These are phyloP conservation scores for Myxozyma lipomycoides DNA, from an alignment of 805 yeast species.

Conservation along the genomic window DNA sequence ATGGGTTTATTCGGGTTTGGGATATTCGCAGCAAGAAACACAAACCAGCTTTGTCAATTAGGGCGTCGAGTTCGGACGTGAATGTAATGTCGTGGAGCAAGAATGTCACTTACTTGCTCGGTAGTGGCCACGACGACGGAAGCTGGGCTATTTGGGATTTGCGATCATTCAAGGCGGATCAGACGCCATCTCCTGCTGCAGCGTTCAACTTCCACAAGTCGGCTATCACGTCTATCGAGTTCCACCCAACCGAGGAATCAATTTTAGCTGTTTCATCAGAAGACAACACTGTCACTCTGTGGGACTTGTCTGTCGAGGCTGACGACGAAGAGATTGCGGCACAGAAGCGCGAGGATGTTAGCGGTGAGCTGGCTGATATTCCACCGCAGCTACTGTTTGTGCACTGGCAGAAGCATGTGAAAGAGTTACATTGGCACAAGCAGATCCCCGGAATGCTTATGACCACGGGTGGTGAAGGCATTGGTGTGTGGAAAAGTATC, in stretches of 20 bases:
- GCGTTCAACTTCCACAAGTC: slow-evolving; percentile 92
- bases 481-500: slow-evolving; percentile 93
- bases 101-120: slow-evolving; percentile 78
- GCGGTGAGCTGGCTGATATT: slow-evolving; percentile 69
- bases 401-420: slow-evolving; percentile 97
- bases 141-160: slow-evolving; percentile 98
- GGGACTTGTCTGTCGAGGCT: slow-evolving; percentile 99
- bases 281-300: slow-evolving; percentile 92
- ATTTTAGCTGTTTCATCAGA: slow-evolving; percentile 93
- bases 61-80: slow-evolving; percentile 77
- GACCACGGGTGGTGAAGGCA: slow-evolving; percentile 92
- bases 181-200: slow-evolving; percentile 76
- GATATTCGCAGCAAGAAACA: slow-evolving; percentile 92
- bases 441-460: slow-evolving; percentile 95
- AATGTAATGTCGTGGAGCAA: slow-evolving; percentile 95
- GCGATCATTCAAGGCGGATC: slow-evolving; percentile 66
- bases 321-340: slow-evolving; percentile 94
- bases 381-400: slow-evolving; percentile 95
- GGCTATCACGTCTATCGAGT: slow-evolving; percentile 87
- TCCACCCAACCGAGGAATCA: slow-evolving; percentile 93
- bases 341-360: slow-evolving; percentile 67
- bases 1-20: slow-evolving; percentile 91
- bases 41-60: slow-evolving; percentile 80
- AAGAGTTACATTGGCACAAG: slow-evolving; percentile 96
- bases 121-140: slow-evolving; percentile 97